These are phyloP conservation scores for Saccharomyces hybrid DNA, from an alignment of 1,139 yeast species.

Conservation along the genomic window DNA sequence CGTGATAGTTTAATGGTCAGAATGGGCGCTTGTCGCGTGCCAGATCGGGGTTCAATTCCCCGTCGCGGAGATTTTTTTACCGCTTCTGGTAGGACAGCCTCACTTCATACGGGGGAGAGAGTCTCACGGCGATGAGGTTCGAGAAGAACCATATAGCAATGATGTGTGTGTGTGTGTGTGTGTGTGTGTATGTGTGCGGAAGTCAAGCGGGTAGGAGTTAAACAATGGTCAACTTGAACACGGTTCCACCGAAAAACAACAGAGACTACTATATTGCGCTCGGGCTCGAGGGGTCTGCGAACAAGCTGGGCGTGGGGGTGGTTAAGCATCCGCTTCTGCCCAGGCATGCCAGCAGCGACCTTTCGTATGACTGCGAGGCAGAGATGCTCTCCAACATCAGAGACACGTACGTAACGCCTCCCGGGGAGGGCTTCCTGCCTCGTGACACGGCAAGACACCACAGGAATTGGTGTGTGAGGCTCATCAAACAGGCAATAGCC, in stretches of 20 bases:
- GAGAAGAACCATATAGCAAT: too few relatives aligned
- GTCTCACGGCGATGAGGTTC: too few relatives aligned
- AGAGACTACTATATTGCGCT: conserved; percentile 57
- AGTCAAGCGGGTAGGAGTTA: neutral
- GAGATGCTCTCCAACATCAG: conserved; percentile 77
- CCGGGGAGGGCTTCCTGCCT: conserved; percentile 96
- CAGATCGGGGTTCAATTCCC: conserved; percentile 36
- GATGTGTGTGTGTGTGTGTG: too few relatives aligned
- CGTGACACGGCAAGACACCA: conserved; percentile 96
- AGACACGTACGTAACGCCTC: conserved; percentile 92
- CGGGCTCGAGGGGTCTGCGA: conserved; percentile 96
- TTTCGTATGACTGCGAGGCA: conserved; percentile 39
- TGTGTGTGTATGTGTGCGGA: too few relatives aligned
- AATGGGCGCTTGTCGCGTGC: conserved; percentile 36
- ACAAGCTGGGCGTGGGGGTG: conserved; percentile 89
- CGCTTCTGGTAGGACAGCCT: too few relatives aligned
- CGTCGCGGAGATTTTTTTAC: conserved; percentile 32
- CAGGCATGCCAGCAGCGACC: conserved; percentile 37
- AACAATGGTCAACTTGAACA: neutral
- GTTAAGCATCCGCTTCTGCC: conserved; percentile 58
- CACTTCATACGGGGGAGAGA: too few relatives aligned
- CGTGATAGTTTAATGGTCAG: conserved; percentile 34
- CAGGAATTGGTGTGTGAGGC: conserved; percentile 86
- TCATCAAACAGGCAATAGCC: conserved; percentile 56
- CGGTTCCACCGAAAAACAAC: conserved; percentile 31